Base-by-base conservation (phyloP, 164 flowering plant species). In the Vitis vinifera region DNA sequence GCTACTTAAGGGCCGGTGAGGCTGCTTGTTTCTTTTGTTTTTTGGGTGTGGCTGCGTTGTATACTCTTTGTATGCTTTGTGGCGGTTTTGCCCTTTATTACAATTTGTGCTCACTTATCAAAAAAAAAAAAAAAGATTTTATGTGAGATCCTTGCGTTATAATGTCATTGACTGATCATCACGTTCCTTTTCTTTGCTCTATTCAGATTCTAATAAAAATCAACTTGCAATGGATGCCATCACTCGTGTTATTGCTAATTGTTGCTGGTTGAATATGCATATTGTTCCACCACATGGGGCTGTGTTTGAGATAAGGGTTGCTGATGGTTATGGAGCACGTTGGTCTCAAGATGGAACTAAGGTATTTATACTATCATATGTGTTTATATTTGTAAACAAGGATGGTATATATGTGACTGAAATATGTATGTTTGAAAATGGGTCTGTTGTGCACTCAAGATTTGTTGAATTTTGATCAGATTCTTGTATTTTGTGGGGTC, bases 281-380 rank as follows among this genome's bases (percentile, higher is more conserved):
- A 58, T 80, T 63, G 86, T 84, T 66, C 88, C 79, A 79, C 93
- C 92, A 52, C 85, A 91, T 77, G 93, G 82, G 1, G 71, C 31
- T 72, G 93, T 90, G 23, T 85, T 89, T 66, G 98, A 93, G 82
- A 84, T 89, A 63, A 81, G 98, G 77, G 85, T 73, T 63, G 78
- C 75, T 67, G 84, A 83, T 53, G 94, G 98, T 60, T 88, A 89
- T 79, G 97, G 97, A 73, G 98, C 98, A 27, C 77, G 97, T 19
- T 93, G 98, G 98, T 88, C 91, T 53, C 67, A 57, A 68, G 91
- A 91, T 79, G 97, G 94, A 57, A 79, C 73, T 17, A 82, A 87
- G 94, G 96, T 92, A 79, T 44, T 10, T 55, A 13, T 58, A 14
- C 1, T 65, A 6, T 29, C 8, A 27, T 57, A 48, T 3, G 27